Evolutionary conservation across 2,329 filamentous ascomycete genomes (phyloP).

Genomic region (Hansfordia pulvinata): DNA sequence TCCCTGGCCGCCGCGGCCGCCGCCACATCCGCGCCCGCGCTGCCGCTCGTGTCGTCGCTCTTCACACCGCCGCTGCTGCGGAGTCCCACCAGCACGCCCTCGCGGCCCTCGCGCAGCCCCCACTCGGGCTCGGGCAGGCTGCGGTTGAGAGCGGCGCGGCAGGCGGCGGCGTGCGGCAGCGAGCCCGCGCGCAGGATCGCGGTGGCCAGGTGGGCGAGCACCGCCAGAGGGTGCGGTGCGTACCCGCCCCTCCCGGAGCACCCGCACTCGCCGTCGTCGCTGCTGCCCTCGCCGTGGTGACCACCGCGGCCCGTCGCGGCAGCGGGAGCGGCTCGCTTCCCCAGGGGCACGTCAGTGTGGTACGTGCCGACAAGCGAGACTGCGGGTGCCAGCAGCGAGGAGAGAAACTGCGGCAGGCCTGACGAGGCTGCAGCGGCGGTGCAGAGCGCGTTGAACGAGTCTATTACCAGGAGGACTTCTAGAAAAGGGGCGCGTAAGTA

Average conservation of each 20-base stretch:
- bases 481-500: too few relatives aligned
- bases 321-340: too few relatives aligned
- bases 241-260: slow-evolving; percentile 36
- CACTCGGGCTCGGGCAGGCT: slow-evolving; percentile 65
- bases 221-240: slow-evolving; percentile 54
- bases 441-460: slow-evolving; percentile 64
- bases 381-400: slow-evolving; percentile 46
- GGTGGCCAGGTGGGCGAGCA: slow-evolving; percentile 78
- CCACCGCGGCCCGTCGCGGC: too few relatives aligned
- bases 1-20: slow-evolving; percentile 1
- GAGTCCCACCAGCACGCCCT: slow-evolving; percentile 65
- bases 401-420: slow-evolving; percentile 55
- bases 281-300: too few relatives aligned
- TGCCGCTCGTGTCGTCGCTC: too few relatives aligned
- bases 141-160: slow-evolving; percentile 62
- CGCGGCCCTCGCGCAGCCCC: slow-evolving; percentile 62
- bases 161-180: slow-evolving; percentile 59
- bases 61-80: slow-evolving; percentile 27
- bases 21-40: slow-evolving; percentile 8
- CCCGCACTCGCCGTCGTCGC: too few relatives aligned
- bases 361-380: slow-evolving; percentile 68
- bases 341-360: slow-evolving; percentile 63
- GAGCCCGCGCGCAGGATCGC: slow-evolving; percentile 64
- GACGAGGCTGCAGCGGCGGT: slow-evolving; percentile 35
- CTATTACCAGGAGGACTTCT: slow-evolving; percentile 65